phyloP scores from a whole-genome alignment of 2,329 filamentous ascomycete species.

The Microdochium bolleyi region DNA sequence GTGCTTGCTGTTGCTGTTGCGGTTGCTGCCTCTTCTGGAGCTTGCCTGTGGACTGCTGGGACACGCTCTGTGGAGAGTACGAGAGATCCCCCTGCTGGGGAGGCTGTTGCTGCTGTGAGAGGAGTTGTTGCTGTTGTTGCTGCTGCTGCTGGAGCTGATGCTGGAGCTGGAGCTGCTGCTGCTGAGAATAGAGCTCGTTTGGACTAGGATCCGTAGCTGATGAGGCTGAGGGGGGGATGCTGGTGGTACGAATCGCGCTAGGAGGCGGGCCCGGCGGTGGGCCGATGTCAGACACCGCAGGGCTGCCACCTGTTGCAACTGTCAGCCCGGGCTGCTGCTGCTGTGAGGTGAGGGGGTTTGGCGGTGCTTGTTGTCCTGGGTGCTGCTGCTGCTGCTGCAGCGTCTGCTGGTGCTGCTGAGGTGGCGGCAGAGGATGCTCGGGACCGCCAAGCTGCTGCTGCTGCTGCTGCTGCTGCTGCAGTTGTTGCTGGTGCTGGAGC shows the following conservation, averaged over 20 bases:
- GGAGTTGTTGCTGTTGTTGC: constrained; percentile 15
- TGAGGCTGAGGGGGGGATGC: constrained; percentile 16
- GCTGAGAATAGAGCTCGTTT: neutral
- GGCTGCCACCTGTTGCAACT: constrained; percentile 15
- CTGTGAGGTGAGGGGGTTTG: neutral
- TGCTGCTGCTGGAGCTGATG: constrained; percentile 16
- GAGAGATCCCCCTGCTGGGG: constrained; percentile 13
- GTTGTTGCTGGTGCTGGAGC: constrained; percentile 24
- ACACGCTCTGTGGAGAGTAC: constrained; percentile 8
- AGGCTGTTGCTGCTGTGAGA: constrained; percentile 12
- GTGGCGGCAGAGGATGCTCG: constrained; percentile 7
- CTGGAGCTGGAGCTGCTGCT: constrained; percentile 5
- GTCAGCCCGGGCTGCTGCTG: constrained; percentile 1
- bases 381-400: constrained; percentile 11
- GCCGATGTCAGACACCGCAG: constrained; percentile 1
- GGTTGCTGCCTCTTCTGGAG: neutral
- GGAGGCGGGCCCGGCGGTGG: constrained; percentile 12
- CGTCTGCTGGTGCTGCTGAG: constrained; percentile 5
- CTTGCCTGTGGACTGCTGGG: constrained; percentile 13
- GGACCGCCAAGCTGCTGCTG: constrained; percentile 8
- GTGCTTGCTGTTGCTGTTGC: constrained; percentile 12
- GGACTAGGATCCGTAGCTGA: constrained; percentile 5
- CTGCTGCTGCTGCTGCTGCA: constrained; percentile 9
- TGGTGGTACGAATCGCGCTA: constrained; percentile 21
- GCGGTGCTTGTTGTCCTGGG: constrained; percentile 7